Base-by-base conservation (phyloP, 192 early-diverging fungal genomes). In the Helicostylum pulchrum region DNA sequence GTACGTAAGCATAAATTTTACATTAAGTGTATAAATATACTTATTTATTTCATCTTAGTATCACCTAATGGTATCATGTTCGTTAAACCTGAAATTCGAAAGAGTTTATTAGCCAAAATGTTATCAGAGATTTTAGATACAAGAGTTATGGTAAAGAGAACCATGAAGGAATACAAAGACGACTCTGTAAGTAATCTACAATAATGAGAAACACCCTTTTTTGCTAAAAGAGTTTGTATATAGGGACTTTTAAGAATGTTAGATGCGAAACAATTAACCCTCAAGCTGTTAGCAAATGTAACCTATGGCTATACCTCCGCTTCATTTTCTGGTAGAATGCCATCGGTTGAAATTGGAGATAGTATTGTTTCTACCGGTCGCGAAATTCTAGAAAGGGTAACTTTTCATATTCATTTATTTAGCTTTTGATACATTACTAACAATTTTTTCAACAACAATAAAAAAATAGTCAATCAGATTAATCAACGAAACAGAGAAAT, bases 241-340 rank as follows among this genome's bases (percentile, higher is more conserved):
- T 63, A 85, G 79, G 74, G 67, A 0, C 78, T 93, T 17, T 49
- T 82, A 26, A 80, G 87, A 46, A 83, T 90, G 11, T 70, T 98
- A 52, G 88, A 96, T 51, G 84, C 90, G 2, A 81, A 90, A 30
- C 96, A 98, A 69, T 75, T 98, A 3, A 85, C 86, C 0, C 75
- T 98, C 26, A 98, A 98, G 69, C 83, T 94, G 12, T 79, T 96
- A 34, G 92, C 94, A 26, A 98, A 98, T 64, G 94, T 95, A 12
- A 96, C 93, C 0, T 96, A 94, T 64, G 94, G 93, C 5, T 98
- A 93, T 68, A 82, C 88, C 0, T 85, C 87, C 0, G 93, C 93
- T 0, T 85, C 84, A 21, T 94, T 82, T 74, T 93, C 93, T 1
- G 94, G 94, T 0, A 78, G 93, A 1, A 96, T 96, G 94, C 95